Percentiles rank a stretch among this genome's conserved stretches.
Evolutionary conservation across 2,329 filamentous ascomycete species (phyloP).

Genomic region (Claviceps lovelessii): DNA sequence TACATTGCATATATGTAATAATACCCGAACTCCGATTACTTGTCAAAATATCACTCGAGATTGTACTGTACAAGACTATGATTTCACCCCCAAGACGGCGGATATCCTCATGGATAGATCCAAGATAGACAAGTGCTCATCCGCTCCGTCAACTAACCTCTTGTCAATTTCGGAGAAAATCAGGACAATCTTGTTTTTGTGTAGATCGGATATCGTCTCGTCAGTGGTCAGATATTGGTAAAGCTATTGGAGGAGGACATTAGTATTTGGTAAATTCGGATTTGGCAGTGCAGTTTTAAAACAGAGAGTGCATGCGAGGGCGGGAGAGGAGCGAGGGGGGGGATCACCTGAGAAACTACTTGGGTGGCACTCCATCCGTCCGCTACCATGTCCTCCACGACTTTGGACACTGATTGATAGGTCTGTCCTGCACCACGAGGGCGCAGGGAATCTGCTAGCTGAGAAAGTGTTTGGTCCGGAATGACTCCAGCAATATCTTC

Average conservation of each 20-base stretch:
- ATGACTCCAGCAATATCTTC: conserved; percentile 96
- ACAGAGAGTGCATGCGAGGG: too few species aligned
- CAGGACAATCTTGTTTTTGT: conserved; percentile 82
- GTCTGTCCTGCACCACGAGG: conserved; percentile 48
- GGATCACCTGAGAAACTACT: conserved; percentile 59
- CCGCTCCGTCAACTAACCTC: conserved; percentile 80
- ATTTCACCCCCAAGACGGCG: conserved; percentile 45
- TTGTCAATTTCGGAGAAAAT: conserved; percentile 93
- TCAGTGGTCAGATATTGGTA: conserved; percentile 75
- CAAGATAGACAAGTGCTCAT: conserved; percentile 84
- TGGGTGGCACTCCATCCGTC: conserved; percentile 96
- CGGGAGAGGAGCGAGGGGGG: not conserved
- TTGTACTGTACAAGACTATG: not conserved
- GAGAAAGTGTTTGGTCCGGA: conserved; percentile 57
- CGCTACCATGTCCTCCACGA: conserved; percentile 80
- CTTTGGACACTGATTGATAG: conserved; percentile 61
- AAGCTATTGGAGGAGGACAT: conserved; percentile 32
- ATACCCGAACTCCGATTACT: not conserved
- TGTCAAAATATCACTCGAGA: not conserved
- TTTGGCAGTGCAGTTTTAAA: not conserved
- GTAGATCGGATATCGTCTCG: conserved; percentile 65
- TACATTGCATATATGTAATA: not conserved
- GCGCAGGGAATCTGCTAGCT: conserved; percentile 60
- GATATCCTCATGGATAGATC: conserved; percentile 75
- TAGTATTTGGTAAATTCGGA: conserved; percentile 4